Base-by-base conservation (phyloP, 1,139 yeast genomes). In the Zygoascus hellenicus region DNA sequence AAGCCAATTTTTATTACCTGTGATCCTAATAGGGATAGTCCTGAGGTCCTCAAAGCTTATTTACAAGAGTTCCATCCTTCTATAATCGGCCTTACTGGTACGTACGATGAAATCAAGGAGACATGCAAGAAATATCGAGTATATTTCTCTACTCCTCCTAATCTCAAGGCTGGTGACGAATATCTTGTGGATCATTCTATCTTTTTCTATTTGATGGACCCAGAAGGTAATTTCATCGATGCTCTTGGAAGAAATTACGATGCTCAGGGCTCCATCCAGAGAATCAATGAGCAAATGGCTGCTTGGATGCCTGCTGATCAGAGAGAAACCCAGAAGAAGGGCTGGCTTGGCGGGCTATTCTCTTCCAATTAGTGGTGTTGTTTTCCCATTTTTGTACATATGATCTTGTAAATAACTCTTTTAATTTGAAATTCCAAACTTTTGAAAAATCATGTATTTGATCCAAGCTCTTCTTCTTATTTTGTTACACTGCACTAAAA, bases 121-220 rank as follows among this genome's bases (percentile, higher is more conserved):
- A 77, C 83, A 46, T 92, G 98, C 71, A 89, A 87, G 65, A 79
- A 81, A 56, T 92, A 80, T 69, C 77, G 97, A 56, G 98, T 92
- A 6, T 92, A 90, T 67, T 92, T 92, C 65, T 87, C 96, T 9
- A 92, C 98, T 1, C 98, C 98, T 2, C 88, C 94, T 33, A 79
- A 88, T 62, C 83, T 88, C 45, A 86, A 89, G 64, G 92, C 96
- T 0, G 97, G 97, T 29, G 96, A 92, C 66, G 97, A 92, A 59
- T 92, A 92, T 63, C 76, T 92, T 54, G 98, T 92, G 15, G 98
- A 92, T 64, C 98, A 92, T 67, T 88, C 97, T 6, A 90, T 92
- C 51, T 92, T 90, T 77, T 90, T 89, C 67, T 92, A 92, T 63
- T 73, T 92, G 57, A 88, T 92, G 95, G 97, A 92, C 63, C 90